phyloP scores from a whole-genome alignment of 108 stramenopile genomes.

The Cyclostephanos invisitatus region DNA sequence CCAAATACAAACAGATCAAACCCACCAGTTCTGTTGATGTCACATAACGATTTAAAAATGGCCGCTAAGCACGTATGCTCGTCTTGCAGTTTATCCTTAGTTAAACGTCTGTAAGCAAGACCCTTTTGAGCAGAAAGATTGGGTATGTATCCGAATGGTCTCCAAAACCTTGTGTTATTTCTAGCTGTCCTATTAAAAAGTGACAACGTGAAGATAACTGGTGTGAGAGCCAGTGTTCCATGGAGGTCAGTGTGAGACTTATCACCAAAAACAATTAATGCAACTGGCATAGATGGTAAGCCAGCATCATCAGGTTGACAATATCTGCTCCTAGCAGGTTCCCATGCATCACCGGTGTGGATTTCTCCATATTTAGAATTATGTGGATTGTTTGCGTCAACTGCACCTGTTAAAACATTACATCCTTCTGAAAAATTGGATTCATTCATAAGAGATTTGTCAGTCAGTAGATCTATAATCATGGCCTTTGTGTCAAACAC shows the following conservation, averaged over 20 bases:
- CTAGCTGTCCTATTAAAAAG: background rate
- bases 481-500: no score
- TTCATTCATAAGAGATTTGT: no score
- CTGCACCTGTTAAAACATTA: background rate
- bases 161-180: background rate
- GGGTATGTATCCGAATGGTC: background rate
- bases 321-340: background rate
- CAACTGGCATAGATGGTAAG: background rate
- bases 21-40: background rate
- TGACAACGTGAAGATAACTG: background rate
- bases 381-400: background rate
- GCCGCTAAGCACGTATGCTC: background rate
- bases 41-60: background rate
- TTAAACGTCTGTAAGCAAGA: background rate
- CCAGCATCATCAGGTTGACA: background rate
- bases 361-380: background rate
- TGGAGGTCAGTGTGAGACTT: background rate
- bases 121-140: background rate
- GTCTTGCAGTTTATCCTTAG: background rate
- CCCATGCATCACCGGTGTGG: background rate
- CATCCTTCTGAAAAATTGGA: background rate
- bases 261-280: background rate
- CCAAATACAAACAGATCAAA: background rate
- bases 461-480: no score
- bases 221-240: background rate